Evolutionary conservation across 495 filamentous ascomycete genomes (phyloP).

Genomic region (Lasiosphaeria miniovina): DNA sequence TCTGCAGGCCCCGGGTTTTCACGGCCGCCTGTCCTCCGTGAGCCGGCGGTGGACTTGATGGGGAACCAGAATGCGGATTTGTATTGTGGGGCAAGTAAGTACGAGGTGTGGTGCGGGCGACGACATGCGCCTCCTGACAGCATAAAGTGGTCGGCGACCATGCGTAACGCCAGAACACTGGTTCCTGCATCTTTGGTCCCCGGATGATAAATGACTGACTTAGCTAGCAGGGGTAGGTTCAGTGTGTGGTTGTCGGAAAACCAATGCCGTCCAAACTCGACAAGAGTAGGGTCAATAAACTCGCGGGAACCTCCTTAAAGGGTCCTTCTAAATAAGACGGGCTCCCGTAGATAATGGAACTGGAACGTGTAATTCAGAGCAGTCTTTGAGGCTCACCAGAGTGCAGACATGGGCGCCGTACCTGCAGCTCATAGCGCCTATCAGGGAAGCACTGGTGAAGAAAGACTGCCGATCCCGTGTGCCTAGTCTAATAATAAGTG

Average conservation of each 20-base stretch:
- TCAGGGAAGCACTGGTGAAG: neutral
- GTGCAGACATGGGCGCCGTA: neutral
- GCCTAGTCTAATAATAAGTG: neutral
- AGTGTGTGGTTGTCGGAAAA: too few species aligned
- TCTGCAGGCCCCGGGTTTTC: conserved; percentile 7
- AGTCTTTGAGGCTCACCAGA: too few species aligned
- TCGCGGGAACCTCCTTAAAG: too few species aligned
- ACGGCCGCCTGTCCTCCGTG: neutral
- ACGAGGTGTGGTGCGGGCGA: neutral
- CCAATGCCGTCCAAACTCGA: too few species aligned
- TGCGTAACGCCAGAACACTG: conserved; percentile 27
- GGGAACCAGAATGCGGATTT: too few species aligned
- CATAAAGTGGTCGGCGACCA: conserved; percentile 31
- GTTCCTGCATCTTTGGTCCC: conserved; percentile 23
- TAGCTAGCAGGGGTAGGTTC: too few species aligned
- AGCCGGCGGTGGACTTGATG: too few species aligned
- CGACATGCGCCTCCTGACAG: neutral
- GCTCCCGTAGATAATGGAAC: neutral
- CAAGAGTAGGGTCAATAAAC: too few species aligned
- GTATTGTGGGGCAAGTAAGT: too few species aligned
- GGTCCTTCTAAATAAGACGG: too few species aligned
- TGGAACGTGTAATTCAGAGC: neutral
- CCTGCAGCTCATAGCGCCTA: neutral
- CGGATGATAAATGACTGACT: neutral
- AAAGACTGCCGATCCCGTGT: neutral